These are phyloP conservation scores for Stemphylium lycopersici DNA, from an alignment of 2,329 filamentous ascomycete species.

Conservation along the genomic window DNA sequence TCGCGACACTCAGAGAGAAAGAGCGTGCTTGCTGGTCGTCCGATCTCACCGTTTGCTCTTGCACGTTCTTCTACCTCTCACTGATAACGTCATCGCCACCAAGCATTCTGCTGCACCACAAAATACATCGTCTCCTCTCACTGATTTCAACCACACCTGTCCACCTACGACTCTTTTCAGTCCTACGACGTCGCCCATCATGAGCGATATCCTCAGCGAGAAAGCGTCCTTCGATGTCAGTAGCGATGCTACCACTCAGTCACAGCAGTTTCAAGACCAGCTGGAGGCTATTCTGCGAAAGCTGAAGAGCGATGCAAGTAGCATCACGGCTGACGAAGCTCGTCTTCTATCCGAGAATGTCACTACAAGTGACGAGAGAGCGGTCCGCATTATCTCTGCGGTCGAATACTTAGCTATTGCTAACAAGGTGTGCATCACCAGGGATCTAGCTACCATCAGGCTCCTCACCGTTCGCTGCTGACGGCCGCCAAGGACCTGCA, in stretches of 20 bases:
- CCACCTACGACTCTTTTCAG: not conserved
- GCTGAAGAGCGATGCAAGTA: conserved; percentile 29
- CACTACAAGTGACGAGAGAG: conserved; percentile 25
- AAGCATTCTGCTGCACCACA: not conserved
- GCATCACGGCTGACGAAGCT: conserved; percentile 42
- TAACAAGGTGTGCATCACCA: conserved; percentile 29
- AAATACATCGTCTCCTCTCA: not conserved
- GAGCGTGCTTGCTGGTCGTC: not conserved
- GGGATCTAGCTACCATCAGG: conserved; percentile 15
- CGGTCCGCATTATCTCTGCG: conserved; percentile 39
- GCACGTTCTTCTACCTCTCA: not conserved
- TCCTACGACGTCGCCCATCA: conserved; percentile 1
- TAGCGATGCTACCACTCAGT: not conserved
- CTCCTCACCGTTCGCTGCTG: conserved; percentile 26
- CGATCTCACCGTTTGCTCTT: conserved; percentile 1
- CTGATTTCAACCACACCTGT: not conserved
- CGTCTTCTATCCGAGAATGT: conserved; percentile 37
- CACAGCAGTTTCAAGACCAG: conserved; percentile 5
- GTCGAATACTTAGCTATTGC: conserved; percentile 34
- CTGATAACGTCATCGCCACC: conserved; percentile 2
- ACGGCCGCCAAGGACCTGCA: conserved; percentile 38
- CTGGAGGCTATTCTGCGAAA: conserved; percentile 20
- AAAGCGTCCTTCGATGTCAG: not conserved
- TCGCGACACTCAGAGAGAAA: not conserved
- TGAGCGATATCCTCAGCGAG: conserved; percentile 7